Base-by-base conservation (phyloP, 257 asterid species). In the Jaltomata sinuosa region DNA sequence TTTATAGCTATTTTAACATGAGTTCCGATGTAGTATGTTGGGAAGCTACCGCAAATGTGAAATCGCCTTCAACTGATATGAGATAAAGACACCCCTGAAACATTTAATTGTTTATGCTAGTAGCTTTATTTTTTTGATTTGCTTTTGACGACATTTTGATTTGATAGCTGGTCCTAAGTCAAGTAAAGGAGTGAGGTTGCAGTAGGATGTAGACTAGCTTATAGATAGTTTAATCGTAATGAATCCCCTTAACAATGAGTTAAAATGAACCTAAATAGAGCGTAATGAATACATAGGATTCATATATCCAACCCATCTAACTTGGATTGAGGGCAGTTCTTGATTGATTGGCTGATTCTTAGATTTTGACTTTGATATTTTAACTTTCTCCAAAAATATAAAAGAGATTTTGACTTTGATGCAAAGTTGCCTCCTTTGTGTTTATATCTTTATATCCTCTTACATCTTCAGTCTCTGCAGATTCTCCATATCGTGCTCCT, bases 391-490 rank as follows among this genome's bases (percentile, higher is more conserved):
- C 31, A 77, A 45, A 32, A 79, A 34, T 45, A 15, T 21, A 14
- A 10, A 29, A 68, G 32, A 3, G 22, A 34, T 22, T 47, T 69
- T 82, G 86, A 59, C 61, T 79, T 71, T 72, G 79, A 79, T 84
- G 81, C 36, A 83, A 61, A 40, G 84, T 83, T 72, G 31, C 81
- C 81, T 76, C 52, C 64, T 64, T 34, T 40, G 15, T 65, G 47
- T 82, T 16, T 82, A 64, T 45, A 32, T 40, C 64, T 82, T 16
- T 82, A 64, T 45, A 32, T 40, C 64, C 84, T 85, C 80, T 49
- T 83, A 86, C 55, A 54, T 79, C 68, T 3, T 83, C 64, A 67
- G 62, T 83, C 21, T 83, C 87, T 88, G 91, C 92, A 89, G 92
- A 81, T 83, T 85, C 14, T 57, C 83, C 89, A 76, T 85, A 71